Percentiles rank a stretch among this genome's conserved stretches.
These are phyloP conservation scores for Ceratocystis ficicola DNA, from an alignment of 2,329 filamentous ascomycete species.

Conservation along the genomic window DNA sequence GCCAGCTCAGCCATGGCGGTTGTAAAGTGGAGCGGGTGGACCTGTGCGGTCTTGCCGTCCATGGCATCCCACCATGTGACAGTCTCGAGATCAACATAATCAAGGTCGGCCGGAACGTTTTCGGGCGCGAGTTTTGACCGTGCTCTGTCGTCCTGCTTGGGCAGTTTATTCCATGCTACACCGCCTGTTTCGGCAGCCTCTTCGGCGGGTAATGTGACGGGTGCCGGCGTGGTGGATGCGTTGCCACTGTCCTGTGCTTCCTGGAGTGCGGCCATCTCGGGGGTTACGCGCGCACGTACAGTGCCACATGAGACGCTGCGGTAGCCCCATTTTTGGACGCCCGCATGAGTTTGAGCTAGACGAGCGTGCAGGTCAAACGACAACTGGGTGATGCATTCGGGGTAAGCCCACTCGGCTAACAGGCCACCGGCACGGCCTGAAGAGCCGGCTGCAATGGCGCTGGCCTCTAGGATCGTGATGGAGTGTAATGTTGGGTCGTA, in stretches of 20 bases:
- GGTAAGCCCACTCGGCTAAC: constrained; percentile 85
- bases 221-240: background rate
- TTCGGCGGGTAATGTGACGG: constrained; percentile 16
- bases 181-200: constrained; percentile 13
- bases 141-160: constrained; percentile 45
- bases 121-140: constrained; percentile 40
- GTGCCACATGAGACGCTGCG: constrained; percentile 62
- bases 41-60: constrained; percentile 78
- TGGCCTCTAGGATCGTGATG: constrained; percentile 79
- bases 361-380: constrained; percentile 75
- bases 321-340: constrained; percentile 75
- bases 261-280: constrained; percentile 29
- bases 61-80: constrained; percentile 67
- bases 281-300: constrained; percentile 34
- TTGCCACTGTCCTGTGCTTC: background rate
- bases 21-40: constrained; percentile 86
- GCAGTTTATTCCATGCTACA: constrained; percentile 44
- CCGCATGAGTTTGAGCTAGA: constrained; percentile 71
- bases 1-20: constrained; percentile 70
- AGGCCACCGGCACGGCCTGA: constrained; percentile 92
- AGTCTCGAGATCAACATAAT: constrained; percentile 65
- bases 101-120: constrained; percentile 61
- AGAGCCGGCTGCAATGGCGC: constrained; percentile 74
- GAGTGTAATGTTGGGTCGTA: constrained; percentile 64
- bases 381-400: constrained; percentile 66